Evolutionary conservation across 257 asterid genomes (phyloP).

Genomic region (Solanum rostratum): DNA sequence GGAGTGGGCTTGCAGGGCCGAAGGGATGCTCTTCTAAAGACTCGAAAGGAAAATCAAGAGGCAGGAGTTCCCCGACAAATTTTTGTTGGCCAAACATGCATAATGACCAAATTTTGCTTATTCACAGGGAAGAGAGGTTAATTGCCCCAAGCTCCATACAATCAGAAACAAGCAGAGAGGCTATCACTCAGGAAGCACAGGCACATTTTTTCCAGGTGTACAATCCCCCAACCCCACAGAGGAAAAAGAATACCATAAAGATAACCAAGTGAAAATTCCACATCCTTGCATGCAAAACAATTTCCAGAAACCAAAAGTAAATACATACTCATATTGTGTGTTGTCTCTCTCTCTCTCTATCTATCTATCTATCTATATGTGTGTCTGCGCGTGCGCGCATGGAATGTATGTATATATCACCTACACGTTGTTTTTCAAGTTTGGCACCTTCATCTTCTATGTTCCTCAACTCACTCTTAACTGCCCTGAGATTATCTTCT

Average conservation of each 20-base stretch:
- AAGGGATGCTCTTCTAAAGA: background rate
- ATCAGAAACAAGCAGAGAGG: background rate
- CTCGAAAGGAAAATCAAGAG: background rate
- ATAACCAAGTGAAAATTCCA: background rate
- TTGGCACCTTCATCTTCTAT: slow-evolving; percentile 65
- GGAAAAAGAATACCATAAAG: background rate
- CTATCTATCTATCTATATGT: background rate
- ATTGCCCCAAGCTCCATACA: background rate
- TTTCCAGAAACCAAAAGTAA: background rate
- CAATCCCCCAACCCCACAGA: background rate
- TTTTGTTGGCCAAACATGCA: background rate
- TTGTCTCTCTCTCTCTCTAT: background rate
- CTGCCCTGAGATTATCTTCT: slow-evolving; percentile 29
- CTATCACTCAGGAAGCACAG: background rate
- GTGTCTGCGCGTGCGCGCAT: background rate
- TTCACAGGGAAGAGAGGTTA: background rate
- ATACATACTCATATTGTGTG: background rate
- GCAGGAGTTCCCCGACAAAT: background rate
- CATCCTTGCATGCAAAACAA: background rate
- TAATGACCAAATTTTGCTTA: background rate
- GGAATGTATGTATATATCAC: slow-evolving; percentile 1
- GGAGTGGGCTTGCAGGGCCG: background rate
- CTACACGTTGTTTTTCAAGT: slow-evolving; percentile 56
- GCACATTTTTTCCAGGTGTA: background rate
- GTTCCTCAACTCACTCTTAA: slow-evolving; percentile 43